A percentile compares a stretch with the other conserved stretches of the same genome.
Conservation (phyloP, 2,329 filamentous ascomycete genomes). For the Aspergillus brunneoviolaceus region DNA sequence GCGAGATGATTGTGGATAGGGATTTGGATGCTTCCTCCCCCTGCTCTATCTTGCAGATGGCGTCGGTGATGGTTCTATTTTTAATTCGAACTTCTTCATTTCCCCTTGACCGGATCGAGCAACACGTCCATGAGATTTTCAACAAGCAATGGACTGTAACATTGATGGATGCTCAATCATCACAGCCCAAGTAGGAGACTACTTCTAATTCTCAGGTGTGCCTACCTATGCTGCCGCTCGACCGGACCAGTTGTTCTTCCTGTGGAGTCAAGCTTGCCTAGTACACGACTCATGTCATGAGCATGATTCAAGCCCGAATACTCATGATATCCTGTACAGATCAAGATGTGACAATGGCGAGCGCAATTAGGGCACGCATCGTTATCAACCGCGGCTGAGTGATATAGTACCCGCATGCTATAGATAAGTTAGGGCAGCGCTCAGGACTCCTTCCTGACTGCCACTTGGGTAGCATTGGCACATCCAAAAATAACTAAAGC, state of each 20-base stretch:
- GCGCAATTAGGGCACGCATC: neutral
- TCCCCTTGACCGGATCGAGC: neutral
- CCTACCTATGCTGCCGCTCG: neutral
- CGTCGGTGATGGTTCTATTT: neutral
- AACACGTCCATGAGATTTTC: neutral
- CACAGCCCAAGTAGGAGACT: too few species aligned
- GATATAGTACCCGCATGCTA: neutral
- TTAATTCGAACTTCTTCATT: neutral
- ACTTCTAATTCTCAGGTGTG: too few species aligned
- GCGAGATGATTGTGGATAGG: neutral
- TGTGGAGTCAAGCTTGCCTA: neutral
- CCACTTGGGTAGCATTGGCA: neutral
- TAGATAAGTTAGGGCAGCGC: neutral
- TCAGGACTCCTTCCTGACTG: neutral
- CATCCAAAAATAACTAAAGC: constrained; percentile 4
- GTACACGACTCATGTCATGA: neutral
- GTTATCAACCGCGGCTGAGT: neutral
- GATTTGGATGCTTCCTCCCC: neutral
- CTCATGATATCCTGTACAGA: too few species aligned
- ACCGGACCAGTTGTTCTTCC: neutral
- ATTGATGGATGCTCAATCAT: neutral
- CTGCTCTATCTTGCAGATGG: neutral
- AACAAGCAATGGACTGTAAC: neutral
- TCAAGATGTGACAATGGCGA: neutral
- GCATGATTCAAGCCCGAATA: too few species aligned